A percentile compares a stretch with the other conserved stretches of the same genome.
Evolutionary conservation across 495 filamentous ascomycete genomes (phyloP).

Genomic region (Penicillium chermesinum): DNA sequence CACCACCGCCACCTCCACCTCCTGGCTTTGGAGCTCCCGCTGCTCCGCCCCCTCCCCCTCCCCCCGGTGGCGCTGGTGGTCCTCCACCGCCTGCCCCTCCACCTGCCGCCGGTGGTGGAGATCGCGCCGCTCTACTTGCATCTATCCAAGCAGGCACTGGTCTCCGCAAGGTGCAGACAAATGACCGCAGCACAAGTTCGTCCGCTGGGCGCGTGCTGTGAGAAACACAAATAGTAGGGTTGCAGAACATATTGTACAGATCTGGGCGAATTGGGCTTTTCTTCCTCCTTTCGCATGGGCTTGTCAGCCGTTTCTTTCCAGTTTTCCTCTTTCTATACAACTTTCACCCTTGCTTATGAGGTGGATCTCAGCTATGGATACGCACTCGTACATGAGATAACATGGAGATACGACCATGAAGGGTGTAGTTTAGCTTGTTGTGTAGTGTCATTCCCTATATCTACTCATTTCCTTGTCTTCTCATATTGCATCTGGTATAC

Average conservation of each 20-base stretch:
- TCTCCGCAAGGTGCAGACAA: slow-evolving; percentile 78
- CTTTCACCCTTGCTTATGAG: neutral
- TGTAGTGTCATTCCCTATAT: slow-evolving; percentile 4
- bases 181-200: slow-evolving; percentile 68
- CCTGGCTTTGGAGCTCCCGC: slow-evolving; percentile 24
- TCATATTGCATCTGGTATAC: neutral
- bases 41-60: slow-evolving; percentile 26
- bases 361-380: neutral
- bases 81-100: slow-evolving; percentile 54
- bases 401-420: slow-evolving; percentile 4
- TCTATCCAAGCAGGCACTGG: slow-evolving; percentile 75
- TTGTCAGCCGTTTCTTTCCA: neutral
- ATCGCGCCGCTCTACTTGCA: slow-evolving; percentile 61
- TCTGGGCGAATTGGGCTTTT: slow-evolving; percentile 1
- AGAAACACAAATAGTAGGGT: neutral
- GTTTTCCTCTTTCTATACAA: neutral
- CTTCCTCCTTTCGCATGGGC: neutral
- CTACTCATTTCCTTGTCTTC: neutral
- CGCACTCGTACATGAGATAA: neutral
- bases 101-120: slow-evolving; percentile 40
- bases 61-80: slow-evolving; percentile 29
- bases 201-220: slow-evolving; percentile 69
- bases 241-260: slow-evolving; percentile 20
- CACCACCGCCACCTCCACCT: slow-evolving; percentile 25
- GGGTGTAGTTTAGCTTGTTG: slow-evolving; percentile 4